These are phyloP conservation scores for Teratosphaeria destructans DNA, from an alignment of 2,329 filamentous ascomycete species.

Conservation along the genomic window DNA sequence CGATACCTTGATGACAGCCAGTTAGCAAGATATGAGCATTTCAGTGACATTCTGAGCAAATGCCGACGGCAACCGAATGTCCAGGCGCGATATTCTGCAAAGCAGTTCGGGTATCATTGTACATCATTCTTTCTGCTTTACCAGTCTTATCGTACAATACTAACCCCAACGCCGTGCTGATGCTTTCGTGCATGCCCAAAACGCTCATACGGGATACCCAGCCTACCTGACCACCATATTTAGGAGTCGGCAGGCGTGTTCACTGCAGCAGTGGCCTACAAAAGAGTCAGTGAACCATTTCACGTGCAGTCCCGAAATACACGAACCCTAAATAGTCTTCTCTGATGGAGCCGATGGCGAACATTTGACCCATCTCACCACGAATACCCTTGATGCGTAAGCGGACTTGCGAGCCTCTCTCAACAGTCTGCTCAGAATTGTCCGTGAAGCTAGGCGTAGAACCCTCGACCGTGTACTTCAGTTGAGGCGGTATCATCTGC, in stretches of 20 bases:
- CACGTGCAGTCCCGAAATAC: not conserved
- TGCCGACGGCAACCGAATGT: not conserved
- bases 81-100: not conserved
- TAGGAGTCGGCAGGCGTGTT: not conserved
- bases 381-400: constrained; percentile 90
- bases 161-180: constrained; percentile 2
- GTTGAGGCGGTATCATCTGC: constrained; percentile 79
- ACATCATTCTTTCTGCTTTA: not conserved
- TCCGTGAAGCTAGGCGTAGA: constrained; percentile 96
- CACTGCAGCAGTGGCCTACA: not conserved
- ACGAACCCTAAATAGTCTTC: constrained; percentile 40
- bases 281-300: not conserved
- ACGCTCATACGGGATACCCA: not conserved
- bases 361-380: constrained; percentile 89
- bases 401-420: constrained; percentile 84
- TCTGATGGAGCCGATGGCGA: constrained; percentile 95
- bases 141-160: not conserved
- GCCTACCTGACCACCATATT: not conserved
- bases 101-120: constrained; percentile 1
- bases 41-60: not conserved
- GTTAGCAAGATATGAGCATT: not conserved
- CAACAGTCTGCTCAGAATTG: constrained; percentile 85
- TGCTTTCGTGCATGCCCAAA: not conserved
- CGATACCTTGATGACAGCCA: not conserved
- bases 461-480: constrained; percentile 90